Base-by-base conservation (phyloP, 345 rosid genomes). In the Brassica cretica region DNA sequence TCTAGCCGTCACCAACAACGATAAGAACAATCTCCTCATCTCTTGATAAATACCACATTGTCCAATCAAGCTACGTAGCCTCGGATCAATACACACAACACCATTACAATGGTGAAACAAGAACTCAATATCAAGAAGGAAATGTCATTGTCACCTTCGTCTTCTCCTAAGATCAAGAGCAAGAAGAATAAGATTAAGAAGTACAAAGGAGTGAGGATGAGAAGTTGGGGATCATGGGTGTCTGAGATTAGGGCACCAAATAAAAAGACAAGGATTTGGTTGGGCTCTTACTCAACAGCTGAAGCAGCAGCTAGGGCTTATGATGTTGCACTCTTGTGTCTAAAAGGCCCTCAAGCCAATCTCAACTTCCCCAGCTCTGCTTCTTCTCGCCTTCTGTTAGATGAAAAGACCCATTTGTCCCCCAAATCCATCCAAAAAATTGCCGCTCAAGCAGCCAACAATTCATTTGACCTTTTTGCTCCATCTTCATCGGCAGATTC, bases 161-260 rank as follows among this genome's bases (percentile, higher is more conserved):
- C 80, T 3, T 51, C 88, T 1, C 56, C 51, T 33, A 78, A 67
- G 44, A 46, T 6, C 74, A 73, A 59, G 35, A 72, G 68, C 79
- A 92, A 82, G 76, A 93, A 82, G 89, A 78, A 56, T 11, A 78
- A 72, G 73, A 66, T 78, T n/a, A 94, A 82, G 90, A 94, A 89
- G 87, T 94, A 84, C 83, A 94, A 87, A 85, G 98, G 98, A 61
- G 98, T 94, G 70, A 86, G 98, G 66, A 94, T 91, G 98, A 92
- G 98, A 77, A 94, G 92, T 12, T 94, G 98, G 98, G 98, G 98
- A 0, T 94, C 98, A 1, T 94, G 97, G 97, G 98, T 94, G 0
- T 91, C 98, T 6, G 98, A 94, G 76, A 94, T 94, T 49, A 88
- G 98, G 71, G 97, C 98, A 64, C 99, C 99, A 35, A 94, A 91